phyloP scores from a whole-genome alignment of 352 stramenopile species.

The Pythium sp. region DNA sequence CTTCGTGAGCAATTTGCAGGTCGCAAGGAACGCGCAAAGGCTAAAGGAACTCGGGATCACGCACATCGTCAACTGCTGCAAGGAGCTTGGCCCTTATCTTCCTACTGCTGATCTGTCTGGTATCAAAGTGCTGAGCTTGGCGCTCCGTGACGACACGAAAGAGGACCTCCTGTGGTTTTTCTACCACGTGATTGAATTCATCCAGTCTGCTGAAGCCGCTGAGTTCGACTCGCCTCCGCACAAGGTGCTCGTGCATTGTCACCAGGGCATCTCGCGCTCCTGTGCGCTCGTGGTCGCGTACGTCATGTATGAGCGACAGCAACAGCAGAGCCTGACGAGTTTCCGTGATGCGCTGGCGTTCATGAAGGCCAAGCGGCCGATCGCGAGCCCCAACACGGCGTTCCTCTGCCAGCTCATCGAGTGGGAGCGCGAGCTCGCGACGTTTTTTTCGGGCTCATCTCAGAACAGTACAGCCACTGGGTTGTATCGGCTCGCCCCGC shows the following conservation, averaged over 20 bases:
- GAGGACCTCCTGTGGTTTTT: conserved; percentile 69
- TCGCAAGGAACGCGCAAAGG: conserved; percentile 29
- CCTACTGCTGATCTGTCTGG: background rate
- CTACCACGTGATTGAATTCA: conserved; percentile 40
- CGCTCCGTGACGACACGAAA: conserved; percentile 50
- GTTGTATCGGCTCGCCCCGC: conserved; percentile 44
- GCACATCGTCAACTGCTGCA: conserved; percentile 57
- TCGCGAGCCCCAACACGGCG: conserved; percentile 59
- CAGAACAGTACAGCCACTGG: background rate
- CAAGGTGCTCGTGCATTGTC: conserved; percentile 61
- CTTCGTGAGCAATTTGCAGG: conserved; percentile 55
- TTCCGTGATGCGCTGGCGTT: conserved; percentile 27
- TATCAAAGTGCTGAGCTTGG: conserved; percentile 28
- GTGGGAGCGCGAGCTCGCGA: conserved; percentile 45
- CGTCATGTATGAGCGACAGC: conserved; percentile 37
- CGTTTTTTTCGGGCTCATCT: background rate
- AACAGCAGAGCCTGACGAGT: background rate
- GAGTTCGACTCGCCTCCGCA: background rate
- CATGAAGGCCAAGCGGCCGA: conserved; percentile 45
- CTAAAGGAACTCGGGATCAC: conserved; percentile 44
- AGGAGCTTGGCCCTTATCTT: conserved; percentile 24
- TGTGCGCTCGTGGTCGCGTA: conserved; percentile 67
- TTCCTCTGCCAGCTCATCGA: conserved; percentile 71
- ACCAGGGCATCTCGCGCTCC: conserved; percentile 70
- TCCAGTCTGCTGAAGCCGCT: conserved; percentile 23